Evolutionary conservation across 805 yeast species (phyloP), one percentile per base, ranked within the genome.

Genomic region (Candida nonsorbophila): DNA sequence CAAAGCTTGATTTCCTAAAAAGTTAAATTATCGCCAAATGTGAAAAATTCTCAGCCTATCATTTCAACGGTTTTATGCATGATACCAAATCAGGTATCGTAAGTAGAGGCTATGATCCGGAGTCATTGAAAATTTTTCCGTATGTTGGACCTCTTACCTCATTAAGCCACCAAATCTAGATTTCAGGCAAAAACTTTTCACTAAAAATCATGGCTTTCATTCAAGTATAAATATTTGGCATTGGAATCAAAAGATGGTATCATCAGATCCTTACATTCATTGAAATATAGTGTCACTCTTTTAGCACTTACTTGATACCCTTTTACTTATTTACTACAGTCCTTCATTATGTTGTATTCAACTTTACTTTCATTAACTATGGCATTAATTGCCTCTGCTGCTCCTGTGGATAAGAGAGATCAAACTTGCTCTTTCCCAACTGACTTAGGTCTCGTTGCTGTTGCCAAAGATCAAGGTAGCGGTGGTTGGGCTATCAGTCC

Each of bases 401-500:
- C 58, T 32, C 49, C 40, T 45, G 41, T 47, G 44, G 54, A 49
- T 40, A 40, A 45, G 49, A 53, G 44, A 32, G 38, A 29, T 38
- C 47, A 55, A 33, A 68, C 72, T 14, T 85, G 95, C 58, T 41
- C 70, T 3, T 84, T 86, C 60, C 95, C 95, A 20, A 40, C 68
- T 14, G 62, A 70, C 43, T 64, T 64, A 15, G 87, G 86, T 6
- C 66, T 87, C 45, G 90, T 86, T 11, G 62, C 78, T 3, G 80
- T 85, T 28, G 77, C 85, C 29, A 61, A 68, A 6, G 51, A 52
- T 20, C 71, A 76, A 16, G 42, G 53, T 11, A 82, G 81, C 45
- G 87, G 69, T 28, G 95, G 95, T 14, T 87, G 95, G 95, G 95
- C 95, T 28, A 68, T 83, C 72, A 72, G 78, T 42, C 76, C 75